A percentile compares a stretch with the other conserved stretches of the same genome.
Conservation (phyloP, 1,284 basidiomycete genomes). For the Peniophora sp. region DNA sequence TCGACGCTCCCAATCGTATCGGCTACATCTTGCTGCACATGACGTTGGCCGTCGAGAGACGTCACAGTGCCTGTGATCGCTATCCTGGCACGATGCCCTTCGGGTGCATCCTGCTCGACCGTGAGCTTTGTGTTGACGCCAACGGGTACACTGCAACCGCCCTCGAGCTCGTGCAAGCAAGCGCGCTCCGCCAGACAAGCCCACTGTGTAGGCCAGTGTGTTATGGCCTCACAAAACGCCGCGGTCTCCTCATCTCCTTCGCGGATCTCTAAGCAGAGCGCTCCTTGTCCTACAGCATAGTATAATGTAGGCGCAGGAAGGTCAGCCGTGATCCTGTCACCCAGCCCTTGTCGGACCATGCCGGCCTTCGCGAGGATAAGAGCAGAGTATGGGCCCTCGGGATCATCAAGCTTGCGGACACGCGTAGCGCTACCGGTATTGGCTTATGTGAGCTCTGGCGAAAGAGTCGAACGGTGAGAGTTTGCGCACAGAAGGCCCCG, state of each 20-base stretch:
- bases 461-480: conserved; percentile 2
- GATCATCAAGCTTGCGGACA: conserved; percentile 84
- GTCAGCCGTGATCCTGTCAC: conserved; percentile 72
- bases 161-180: conserved; percentile 83
- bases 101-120: conserved; percentile 19
- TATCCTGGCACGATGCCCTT: conserved; percentile 37
- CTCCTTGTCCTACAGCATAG: conserved; percentile 93
- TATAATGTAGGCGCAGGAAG: conserved; percentile 70
- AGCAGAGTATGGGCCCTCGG: conserved; percentile 78
- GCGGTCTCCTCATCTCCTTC: conserved; percentile 56
- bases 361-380: conserved; percentile 94
- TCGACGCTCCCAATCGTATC: conserved; percentile 43
- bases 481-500: conserved; percentile 70
- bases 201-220: conserved; percentile 74
- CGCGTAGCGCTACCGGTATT: conserved; percentile 65
- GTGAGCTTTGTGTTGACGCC: conserved; percentile 62
- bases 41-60: conserved; percentile 58
- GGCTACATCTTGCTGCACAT: conserved; percentile 61
- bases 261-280: conserved; percentile 85
- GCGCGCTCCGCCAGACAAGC: conserved; percentile 79
- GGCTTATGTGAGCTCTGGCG: neutral
- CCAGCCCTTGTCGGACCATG: conserved; percentile 73
- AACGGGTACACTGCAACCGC: conserved; percentile 97
- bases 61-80: conserved; percentile 76
- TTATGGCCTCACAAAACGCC: conserved; percentile 58